Percentiles rank a stretch among this genome's conserved stretches.
Evolutionary conservation across 2,329 filamentous ascomycete species (phyloP).

Genomic region (Blastomyces emzantsi): DNA sequence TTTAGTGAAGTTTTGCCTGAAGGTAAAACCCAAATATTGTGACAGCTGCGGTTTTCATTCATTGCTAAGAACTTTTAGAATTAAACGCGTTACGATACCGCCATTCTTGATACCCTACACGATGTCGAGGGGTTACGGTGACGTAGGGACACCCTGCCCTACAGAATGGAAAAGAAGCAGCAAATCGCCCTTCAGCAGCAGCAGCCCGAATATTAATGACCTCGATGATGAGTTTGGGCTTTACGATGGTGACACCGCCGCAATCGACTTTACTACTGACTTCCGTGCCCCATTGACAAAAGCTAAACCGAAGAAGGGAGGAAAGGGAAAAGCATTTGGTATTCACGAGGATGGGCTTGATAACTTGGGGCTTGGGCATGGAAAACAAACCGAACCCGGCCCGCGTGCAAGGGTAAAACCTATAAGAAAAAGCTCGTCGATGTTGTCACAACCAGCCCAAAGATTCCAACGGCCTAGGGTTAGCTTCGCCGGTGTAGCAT

Average conservation of each 20-base stretch:
- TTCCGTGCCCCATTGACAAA: constrained; percentile 26
- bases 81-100: not conserved
- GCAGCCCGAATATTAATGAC: constrained; percentile 19
- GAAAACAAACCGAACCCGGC: constrained; percentile 16
- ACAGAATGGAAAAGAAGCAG: constrained; percentile 17
- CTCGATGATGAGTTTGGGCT: constrained; percentile 20
- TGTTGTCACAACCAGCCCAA: constrained; percentile 35
- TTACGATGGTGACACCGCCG: constrained; percentile 28
- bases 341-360: constrained; percentile 31
- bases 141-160: constrained; percentile 29
- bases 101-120: constrained; percentile 4
- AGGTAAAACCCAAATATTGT: not conserved
- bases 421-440: constrained; percentile 23
- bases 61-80: not conserved
- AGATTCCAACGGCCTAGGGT: constrained; percentile 29
- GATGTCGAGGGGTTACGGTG: constrained; percentile 23
- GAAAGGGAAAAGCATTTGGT: constrained; percentile 24
- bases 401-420: not conserved
- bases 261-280: constrained; percentile 36
- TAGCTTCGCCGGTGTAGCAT: constrained; percentile 16
- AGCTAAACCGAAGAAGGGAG: constrained; percentile 25
- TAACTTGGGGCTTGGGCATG: constrained; percentile 1
- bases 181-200: constrained; percentile 17
- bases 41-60: too few relatives aligned
- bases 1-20: not conserved